These are phyloP conservation scores for Amorphotheca resinae DNA, from an alignment of 495 filamentous ascomycete species.

Conservation along the genomic window DNA sequence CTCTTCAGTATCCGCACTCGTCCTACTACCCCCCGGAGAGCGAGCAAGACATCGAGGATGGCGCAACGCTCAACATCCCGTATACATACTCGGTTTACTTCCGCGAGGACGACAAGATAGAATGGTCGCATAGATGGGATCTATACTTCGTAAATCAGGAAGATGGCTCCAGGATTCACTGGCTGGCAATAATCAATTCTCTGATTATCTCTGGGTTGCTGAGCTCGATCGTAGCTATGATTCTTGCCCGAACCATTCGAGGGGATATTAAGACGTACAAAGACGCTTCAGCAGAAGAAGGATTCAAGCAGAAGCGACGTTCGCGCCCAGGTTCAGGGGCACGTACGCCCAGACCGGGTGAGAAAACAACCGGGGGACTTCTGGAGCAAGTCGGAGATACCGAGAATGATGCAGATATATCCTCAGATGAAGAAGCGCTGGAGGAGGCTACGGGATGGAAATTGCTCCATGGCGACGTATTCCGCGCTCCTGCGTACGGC, in stretches of 20 bases:
- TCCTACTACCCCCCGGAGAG: conserved; percentile 43
- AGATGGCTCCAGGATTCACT: conserved; percentile 75
- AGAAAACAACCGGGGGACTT: conserved; percentile 46
- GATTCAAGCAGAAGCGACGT: conserved; percentile 37
- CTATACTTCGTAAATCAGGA: conserved; percentile 88
- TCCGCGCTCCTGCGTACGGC: conserved; percentile 63
- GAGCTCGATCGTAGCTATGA: conserved; percentile 74
- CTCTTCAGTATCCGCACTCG: conserved; percentile 43
- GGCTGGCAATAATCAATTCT: conserved; percentile 88
- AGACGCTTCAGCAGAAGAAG: conserved; percentile 53
- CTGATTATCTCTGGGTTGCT: conserved; percentile 74
- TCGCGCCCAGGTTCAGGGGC: conserved; percentile 30
- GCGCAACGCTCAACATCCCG: conserved; percentile 61
- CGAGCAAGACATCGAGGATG: conserved; percentile 41
- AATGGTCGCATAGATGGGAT: conserved; percentile 86
- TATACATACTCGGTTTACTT: conserved; percentile 93
- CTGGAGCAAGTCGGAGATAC: conserved; percentile 50
- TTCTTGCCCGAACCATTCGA: conserved; percentile 69
- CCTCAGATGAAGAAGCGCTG: conserved; percentile 62
- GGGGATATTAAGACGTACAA: conserved; percentile 62
- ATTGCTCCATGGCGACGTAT: conserved; percentile 88
- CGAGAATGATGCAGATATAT: conserved; percentile 48
- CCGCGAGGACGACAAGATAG: conserved; percentile 67
- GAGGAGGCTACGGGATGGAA: conserved; percentile 94
- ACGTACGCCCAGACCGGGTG: conserved; percentile 30